A percentile compares a stretch with the other conserved stretches of the same genome.
These are phyloP conservation scores for Podila verticillata DNA, from an alignment of 192 early-diverging fungal genomes.

Conservation along the genomic window DNA sequence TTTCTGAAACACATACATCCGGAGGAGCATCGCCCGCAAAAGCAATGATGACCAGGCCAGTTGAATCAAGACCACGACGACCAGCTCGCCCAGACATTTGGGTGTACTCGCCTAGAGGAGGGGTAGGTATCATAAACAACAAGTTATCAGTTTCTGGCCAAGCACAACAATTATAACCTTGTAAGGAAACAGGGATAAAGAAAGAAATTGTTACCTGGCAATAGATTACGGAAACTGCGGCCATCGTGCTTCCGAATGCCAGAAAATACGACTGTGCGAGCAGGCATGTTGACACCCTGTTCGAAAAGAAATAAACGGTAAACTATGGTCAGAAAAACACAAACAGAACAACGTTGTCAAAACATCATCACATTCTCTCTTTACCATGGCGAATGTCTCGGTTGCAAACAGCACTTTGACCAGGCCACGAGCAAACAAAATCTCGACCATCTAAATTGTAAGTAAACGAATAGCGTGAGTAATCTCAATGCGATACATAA, in stretches of 20 bases:
- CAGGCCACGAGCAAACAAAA: conserved; percentile 89
- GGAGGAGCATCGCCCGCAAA: conserved; percentile 63
- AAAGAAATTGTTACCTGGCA: conserved; percentile 70
- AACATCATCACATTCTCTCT: background rate
- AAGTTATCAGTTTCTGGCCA: background rate
- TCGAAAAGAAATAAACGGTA: background rate
- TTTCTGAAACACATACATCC: conserved; percentile 16
- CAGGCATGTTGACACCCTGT: conserved; percentile 97
- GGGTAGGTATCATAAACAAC: background rate
- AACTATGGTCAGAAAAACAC: background rate
- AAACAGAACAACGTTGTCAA: background rate
- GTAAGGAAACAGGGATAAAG: background rate
- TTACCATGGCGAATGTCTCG: conserved; percentile 97
- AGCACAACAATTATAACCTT: conserved; percentile 18
- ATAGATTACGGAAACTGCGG: conserved; percentile 81
- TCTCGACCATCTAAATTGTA: conserved; percentile 85
- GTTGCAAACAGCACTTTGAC: conserved; percentile 97
- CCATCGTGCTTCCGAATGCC: conserved; percentile 94
- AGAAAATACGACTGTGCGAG: conserved; percentile 93
- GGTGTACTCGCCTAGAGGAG: conserved; percentile 86
- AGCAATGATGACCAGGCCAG: conserved; percentile 92
- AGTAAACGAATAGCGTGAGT: background rate
- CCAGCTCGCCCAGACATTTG: conserved; percentile 99
- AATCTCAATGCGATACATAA: background rate
- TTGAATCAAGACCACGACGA: conserved; percentile 90